A percentile compares a stretch with the other conserved stretches of the same genome.
Evolutionary conservation across 257 asterid species (phyloP).

Genomic region (Solanum pinnatisectum): DNA sequence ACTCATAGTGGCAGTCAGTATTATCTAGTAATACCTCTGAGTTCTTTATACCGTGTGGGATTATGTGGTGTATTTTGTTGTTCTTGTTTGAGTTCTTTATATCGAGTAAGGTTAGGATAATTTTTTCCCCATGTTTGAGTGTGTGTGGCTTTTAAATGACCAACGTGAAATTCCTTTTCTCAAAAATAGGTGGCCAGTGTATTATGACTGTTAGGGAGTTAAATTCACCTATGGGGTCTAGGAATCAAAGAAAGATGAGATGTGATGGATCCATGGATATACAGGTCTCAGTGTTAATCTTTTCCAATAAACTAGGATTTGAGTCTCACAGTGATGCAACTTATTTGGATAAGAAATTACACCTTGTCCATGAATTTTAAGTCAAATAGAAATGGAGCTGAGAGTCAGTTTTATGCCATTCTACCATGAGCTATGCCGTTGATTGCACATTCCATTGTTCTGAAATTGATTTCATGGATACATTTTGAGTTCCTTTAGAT

Average conservation of each 20-base stretch:
- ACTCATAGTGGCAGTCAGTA: background rate
- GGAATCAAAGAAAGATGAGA: background rate
- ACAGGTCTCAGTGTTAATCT: background rate
- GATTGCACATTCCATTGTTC: background rate
- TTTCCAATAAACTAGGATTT: background rate
- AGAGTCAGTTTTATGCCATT: background rate
- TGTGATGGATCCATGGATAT: background rate
- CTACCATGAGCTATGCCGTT: background rate
- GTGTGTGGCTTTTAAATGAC: background rate
- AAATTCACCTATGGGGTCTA: background rate
- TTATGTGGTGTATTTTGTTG: background rate
- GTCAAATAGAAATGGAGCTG: background rate
- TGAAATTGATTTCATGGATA: background rate
- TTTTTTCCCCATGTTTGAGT: background rate
- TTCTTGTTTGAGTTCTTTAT: background rate
- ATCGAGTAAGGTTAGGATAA: background rate
- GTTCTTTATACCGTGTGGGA: background rate
- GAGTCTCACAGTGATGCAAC: background rate
- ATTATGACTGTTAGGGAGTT: background rate
- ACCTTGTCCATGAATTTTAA: background rate
- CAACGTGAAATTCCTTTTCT: background rate
- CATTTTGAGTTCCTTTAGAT: background rate
- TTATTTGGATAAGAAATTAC: background rate
- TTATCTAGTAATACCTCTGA: background rate
- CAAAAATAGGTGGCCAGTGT: background rate